Conservation (phyloP, 306 rosid species). For the Quercus rubra region DNA sequence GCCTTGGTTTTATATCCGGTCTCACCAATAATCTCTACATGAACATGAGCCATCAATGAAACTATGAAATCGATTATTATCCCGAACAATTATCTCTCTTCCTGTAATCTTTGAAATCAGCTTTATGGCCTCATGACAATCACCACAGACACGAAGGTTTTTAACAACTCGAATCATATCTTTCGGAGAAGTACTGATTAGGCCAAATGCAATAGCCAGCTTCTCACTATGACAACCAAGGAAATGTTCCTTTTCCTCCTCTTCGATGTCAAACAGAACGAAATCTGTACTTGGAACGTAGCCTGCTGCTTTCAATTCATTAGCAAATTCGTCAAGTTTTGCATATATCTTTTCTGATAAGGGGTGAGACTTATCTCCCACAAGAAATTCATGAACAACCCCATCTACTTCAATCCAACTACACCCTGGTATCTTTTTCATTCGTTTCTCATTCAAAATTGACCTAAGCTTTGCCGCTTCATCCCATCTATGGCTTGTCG, state of each 20-base stretch:
- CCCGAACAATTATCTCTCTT: conserved; percentile 22
- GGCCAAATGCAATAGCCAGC: conserved; percentile 28
- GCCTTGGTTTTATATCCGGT: neutral
- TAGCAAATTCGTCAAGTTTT: conserved; percentile 14
- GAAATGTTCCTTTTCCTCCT: conserved; percentile 28
- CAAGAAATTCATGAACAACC: conserved; percentile 25
- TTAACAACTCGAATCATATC: conserved; percentile 25
- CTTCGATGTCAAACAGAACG: conserved; percentile 23
- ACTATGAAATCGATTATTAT: conserved; percentile 30
- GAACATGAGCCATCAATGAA: conserved; percentile 30
- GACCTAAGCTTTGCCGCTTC: conserved; percentile 12
- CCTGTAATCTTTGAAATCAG: conserved; percentile 17
- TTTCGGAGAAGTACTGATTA: conserved; percentile 13
- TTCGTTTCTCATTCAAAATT: conserved; percentile 19
- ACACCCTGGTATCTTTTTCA: conserved; percentile 27
- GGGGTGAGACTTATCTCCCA: conserved; percentile 25
- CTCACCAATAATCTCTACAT: conserved; percentile 28
- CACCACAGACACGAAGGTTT: conserved; percentile 33
- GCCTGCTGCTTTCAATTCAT: conserved; percentile 22
- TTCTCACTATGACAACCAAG: conserved; percentile 30
- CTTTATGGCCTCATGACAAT: conserved; percentile 29
- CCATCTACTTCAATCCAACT: conserved; percentile 34
- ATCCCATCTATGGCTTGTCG: conserved; percentile 24
- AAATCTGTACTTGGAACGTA: conserved; percentile 15
- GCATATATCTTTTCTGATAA: conserved; percentile 10